Percentiles rank a stretch among this genome's conserved stretches.
Conservation (phyloP, 2,329 filamentous ascomycete genomes). For the Sporothrix protearum region DNA sequence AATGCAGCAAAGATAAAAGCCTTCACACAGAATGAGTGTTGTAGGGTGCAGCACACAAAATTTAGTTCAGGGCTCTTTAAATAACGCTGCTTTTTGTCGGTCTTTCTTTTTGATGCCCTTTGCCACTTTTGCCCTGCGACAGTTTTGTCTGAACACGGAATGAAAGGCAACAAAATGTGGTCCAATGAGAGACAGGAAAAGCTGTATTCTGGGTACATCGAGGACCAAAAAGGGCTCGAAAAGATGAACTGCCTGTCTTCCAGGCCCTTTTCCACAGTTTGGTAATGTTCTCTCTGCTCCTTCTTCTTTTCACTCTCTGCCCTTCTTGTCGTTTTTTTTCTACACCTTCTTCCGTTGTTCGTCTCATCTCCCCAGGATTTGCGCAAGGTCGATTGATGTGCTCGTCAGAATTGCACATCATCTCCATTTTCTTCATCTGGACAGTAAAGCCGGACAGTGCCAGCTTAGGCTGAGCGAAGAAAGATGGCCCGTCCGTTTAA, state of each 20-base stretch:
- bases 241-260: neutral
- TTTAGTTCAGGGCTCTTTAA: too few species aligned
- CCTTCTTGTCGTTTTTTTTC: neutral
- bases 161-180: neutral
- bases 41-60: too few species aligned
- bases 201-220: neutral
- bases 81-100: too few species aligned
- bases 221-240: neutral
- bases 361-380: slow-evolving; percentile 23
- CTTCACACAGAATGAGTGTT: neutral
- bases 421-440: slow-evolving; percentile 31
- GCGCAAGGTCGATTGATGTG: slow-evolving; percentile 25
- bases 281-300: neutral
- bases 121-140: neutral
- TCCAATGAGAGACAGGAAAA: neutral
- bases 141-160: neutral
- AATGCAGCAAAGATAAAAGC: neutral
- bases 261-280: neutral
- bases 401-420: slow-evolving; percentile 25
- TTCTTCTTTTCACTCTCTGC: neutral
- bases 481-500: neutral
- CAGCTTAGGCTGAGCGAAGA: neutral
- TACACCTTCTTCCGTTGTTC: neutral
- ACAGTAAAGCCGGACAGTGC: slow-evolving; percentile 33
- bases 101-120: too few species aligned